Conservation (phyloP, 1,284 basidiomycete genomes). For the Ustilago loliicola region DNA sequence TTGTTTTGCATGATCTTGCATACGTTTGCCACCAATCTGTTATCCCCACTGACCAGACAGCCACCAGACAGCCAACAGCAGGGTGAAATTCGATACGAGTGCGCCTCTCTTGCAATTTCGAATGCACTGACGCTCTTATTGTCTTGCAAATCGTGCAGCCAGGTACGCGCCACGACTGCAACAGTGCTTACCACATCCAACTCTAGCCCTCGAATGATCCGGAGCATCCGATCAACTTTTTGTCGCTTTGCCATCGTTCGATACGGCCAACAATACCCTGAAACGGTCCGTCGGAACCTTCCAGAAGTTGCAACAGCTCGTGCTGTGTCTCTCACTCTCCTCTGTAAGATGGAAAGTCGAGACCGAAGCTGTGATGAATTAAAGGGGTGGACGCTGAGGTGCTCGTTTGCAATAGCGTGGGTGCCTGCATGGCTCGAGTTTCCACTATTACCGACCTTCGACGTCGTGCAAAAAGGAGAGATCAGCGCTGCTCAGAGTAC, state of each 20-base stretch:
- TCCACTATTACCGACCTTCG: neutral
- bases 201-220: no score
- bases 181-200: no score
- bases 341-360: no score
- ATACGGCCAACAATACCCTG: no score
- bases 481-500: neutral
- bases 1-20: neutral
- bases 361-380: no score
- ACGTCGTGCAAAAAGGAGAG: neutral
- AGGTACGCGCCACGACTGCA: no score
- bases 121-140: no score
- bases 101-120: neutral
- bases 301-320: neutral
- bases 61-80: neutral
- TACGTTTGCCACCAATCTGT: neutral
- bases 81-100: neutral
- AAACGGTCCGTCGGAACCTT: no score
- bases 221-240: no score
- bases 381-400: neutral
- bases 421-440: neutral
- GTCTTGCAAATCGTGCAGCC: no score
- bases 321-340: neutral
- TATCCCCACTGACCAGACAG: no score
- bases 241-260: no score
- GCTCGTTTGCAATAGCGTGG: neutral